These are phyloP conservation scores for Didymella glomerata DNA, from an alignment of 2,329 filamentous ascomycete genomes.

Conservation along the genomic window DNA sequence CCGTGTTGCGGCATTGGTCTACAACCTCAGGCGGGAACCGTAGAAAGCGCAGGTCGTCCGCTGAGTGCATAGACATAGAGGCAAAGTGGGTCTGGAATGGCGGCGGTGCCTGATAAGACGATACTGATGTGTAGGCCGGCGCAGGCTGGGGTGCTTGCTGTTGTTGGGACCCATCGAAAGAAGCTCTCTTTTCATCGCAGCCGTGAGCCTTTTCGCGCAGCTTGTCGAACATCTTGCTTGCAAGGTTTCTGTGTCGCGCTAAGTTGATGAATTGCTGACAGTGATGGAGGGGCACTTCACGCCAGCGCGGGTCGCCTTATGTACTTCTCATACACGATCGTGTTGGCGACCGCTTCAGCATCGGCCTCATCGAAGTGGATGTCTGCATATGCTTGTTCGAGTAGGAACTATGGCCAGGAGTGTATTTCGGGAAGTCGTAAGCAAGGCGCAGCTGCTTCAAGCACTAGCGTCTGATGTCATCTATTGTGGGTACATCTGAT, in stretches of 20 bases:
- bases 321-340: background rate
- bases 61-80: conserved; percentile 35
- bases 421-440: background rate
- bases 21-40: conserved; percentile 45
- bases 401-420: conserved; percentile 10
- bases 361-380: background rate
- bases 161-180: conserved; percentile 11
- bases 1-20: conserved; percentile 33
- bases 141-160: conserved; percentile 11
- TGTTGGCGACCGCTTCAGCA: background rate
- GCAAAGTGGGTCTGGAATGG: conserved; percentile 35
- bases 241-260: no score
- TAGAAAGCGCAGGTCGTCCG: conserved; percentile 46
- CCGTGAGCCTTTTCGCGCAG: conserved; percentile 25
- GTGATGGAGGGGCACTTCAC: background rate
- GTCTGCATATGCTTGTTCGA: background rate
- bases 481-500: background rate
- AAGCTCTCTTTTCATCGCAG: conserved; percentile 23
- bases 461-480: conserved; percentile 12
- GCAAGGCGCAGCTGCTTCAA: background rate
- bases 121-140: conserved; percentile 22
- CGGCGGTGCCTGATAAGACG: conserved; percentile 20
- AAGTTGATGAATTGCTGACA: no score
- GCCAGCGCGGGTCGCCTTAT: conserved; percentile 5
- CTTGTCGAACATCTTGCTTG: conserved; percentile 24